Evolutionary conservation across 2,329 filamentous ascomycete species (phyloP).

Genomic region (Cordyceps farinosa): DNA sequence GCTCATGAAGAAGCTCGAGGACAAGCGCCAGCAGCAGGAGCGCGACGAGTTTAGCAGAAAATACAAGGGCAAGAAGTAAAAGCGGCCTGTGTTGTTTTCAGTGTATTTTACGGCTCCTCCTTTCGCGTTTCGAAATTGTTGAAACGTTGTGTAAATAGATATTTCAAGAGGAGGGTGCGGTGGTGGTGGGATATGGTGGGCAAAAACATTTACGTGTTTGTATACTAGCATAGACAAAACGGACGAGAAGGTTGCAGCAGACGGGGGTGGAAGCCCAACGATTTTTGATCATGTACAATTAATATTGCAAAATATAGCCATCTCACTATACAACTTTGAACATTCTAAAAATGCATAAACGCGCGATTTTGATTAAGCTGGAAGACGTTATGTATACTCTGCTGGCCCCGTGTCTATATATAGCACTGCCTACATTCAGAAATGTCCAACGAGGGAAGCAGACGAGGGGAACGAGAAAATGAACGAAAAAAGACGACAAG

Average conservation of each 20-base stretch:
- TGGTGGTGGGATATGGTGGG: background rate
- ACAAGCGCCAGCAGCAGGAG: conserved; percentile 34
- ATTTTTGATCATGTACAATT: conserved; percentile 3
- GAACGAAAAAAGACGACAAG: background rate
- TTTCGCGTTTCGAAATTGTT: background rate
- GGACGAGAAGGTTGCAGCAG: background rate
- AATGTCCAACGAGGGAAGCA: background rate
- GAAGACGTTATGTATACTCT: too few relatives aligned
- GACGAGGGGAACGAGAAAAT: background rate
- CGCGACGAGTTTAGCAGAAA: conserved; percentile 39
- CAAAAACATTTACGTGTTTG: background rate
- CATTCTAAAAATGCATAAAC: too few relatives aligned
- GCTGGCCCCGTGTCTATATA: too few relatives aligned
- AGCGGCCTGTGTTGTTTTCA: background rate
- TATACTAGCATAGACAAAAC: conserved; percentile 9
- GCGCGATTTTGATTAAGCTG: too few relatives aligned
- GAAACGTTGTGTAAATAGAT: conserved; percentile 8
- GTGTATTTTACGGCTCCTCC: background rate
- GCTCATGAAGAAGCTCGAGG: conserved; percentile 34
- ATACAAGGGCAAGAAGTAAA: conserved; percentile 30
- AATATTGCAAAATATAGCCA: background rate
- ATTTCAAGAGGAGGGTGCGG: background rate
- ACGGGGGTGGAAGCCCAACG: background rate
- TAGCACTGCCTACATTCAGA: background rate
- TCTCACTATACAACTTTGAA: background rate